Base-by-base conservation (phyloP, 1,139 yeast genomes). In the Candida labiduridarum region DNA sequence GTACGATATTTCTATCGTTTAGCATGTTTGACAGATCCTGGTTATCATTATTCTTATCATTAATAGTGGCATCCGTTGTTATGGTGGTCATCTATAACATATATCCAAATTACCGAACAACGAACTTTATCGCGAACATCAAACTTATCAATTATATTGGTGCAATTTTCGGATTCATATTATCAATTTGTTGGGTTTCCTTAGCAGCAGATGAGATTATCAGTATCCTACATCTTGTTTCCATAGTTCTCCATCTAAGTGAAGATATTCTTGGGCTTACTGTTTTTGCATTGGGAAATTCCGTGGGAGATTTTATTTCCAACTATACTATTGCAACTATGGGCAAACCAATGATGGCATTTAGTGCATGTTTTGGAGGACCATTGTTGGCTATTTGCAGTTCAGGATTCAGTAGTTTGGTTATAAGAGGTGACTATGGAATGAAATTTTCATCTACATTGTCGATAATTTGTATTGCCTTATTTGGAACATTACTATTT, bases 301-400 rank as follows among this genome's bases (percentile, higher is more conserved):
- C 97, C 0, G 71, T 90, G 4, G 97, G 97, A 5, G 99, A 94
- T 61, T 74, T 92, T 48, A 84, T 92, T 1, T 87, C 97, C 0
- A 91, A 94, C 61, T 73, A 87, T 46, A 88, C 96, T 0, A 84
- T 94, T 47, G 94, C 97, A 0, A 76, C 74, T 54, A 83, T 89
- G 83, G 97, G 97, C 0, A 86, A 85, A 72, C 92, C 97, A 0
- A 79, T 88, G 54, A 89, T 92, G 94, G 97, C 98, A 0, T 76
- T 94, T 40, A 88, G 96, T 12, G 97, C 98, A 0, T 92, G 97
- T 62, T 89, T 91, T 66, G 98, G 97, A 0, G 95, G 97, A 1
- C 98, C 98, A 0, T 70, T 92, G 10, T 61, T 81, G 22, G 74
- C 82, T 25, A 63, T 80, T 34, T 66, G 78, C 48, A 78, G 71